A percentile compares a stretch with the other conserved stretches of the same genome.
Conservation (phyloP, 2,329 filamentous ascomycete species). For the Beauveria caledonica region DNA sequence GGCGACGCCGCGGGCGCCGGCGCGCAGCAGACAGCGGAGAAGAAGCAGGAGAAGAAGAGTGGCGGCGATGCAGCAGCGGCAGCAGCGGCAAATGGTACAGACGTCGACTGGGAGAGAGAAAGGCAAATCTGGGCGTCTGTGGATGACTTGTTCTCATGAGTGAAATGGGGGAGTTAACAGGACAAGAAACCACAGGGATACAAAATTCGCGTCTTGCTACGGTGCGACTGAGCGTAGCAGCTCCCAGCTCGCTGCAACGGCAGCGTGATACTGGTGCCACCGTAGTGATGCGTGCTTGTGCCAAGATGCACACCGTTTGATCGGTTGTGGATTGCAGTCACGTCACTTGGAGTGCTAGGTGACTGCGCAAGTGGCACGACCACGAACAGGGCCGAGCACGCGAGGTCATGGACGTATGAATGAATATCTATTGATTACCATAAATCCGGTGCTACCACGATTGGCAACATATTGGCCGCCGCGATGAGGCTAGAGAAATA, state of each 20-base stretch:
- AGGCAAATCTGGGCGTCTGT: conserved; percentile 34
- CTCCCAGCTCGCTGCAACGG: background rate
- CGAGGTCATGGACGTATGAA: background rate
- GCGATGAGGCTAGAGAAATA: background rate
- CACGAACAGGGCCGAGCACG: background rate
- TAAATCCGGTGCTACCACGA: background rate
- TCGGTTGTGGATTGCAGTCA: background rate
- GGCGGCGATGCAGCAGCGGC: background rate
- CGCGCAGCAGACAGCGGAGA: conserved; percentile 12
- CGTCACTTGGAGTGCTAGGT: background rate
- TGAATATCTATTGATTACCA: background rate
- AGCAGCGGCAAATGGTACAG: conserved; percentile 11
- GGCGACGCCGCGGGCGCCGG: conserved; percentile 14
- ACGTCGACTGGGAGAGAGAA: conserved; percentile 15
- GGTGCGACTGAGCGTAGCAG: background rate
- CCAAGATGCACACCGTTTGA: background rate
- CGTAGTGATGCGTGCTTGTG: background rate
- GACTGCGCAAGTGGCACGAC: background rate
- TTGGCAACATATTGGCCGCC: background rate
- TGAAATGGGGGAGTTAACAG: background rate
- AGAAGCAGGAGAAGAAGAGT: background rate
- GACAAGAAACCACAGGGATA: background rate
- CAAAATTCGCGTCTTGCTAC: background rate
- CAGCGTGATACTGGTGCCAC: background rate
- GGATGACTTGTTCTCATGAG: conserved; percentile 32